Conservation (phyloP, 2,329 filamentous ascomycete genomes). For the Penicillium sp. region DNA sequence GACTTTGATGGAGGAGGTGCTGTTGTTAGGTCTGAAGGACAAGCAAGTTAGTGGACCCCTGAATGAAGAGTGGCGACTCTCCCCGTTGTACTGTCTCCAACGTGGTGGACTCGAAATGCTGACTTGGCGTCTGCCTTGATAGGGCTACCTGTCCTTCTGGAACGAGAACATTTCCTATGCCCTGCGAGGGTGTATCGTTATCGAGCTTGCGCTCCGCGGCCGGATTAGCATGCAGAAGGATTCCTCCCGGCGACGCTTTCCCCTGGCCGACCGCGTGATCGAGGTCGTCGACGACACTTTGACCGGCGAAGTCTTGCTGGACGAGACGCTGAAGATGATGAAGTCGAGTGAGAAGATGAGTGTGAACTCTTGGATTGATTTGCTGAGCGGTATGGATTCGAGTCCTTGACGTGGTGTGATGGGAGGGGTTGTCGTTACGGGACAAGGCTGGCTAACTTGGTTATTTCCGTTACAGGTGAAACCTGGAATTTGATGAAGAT, state of each 20-base stretch:
- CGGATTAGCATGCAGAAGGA: constrained; percentile 99
- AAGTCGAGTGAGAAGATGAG: constrained; percentile 99
- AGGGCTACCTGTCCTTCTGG: constrained; percentile 99
- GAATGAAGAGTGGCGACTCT: not conserved
- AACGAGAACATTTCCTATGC: constrained; percentile 99
- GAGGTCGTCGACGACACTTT: constrained; percentile 96
- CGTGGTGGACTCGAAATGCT: constrained; percentile 17
- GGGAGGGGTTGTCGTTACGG: not conserved
- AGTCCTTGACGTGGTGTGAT: not conserved
- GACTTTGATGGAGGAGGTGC: constrained; percentile 97
- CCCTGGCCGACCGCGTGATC: constrained; percentile 87
- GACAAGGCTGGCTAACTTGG: constrained; percentile 10
- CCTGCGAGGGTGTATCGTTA: constrained; percentile 94
- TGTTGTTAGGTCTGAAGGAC: constrained; percentile 94
- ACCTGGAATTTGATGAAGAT: constrained; percentile 99
- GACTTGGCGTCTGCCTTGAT: constrained; percentile 19
- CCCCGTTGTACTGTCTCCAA: not conserved
- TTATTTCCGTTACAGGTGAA: constrained; percentile 65
- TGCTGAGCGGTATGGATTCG: constrained; percentile 81
- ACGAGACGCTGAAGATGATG: constrained; percentile 99
- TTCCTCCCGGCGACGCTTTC: constrained; percentile 85
- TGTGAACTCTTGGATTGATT: constrained; percentile 96
- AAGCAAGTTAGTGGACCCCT: constrained; percentile 72
- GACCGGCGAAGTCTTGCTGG: constrained; percentile 93
- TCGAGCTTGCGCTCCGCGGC: constrained; percentile 93